Conservation (phyloP, 139 green algal genomes). For the Nannochloris sp. region DNA sequence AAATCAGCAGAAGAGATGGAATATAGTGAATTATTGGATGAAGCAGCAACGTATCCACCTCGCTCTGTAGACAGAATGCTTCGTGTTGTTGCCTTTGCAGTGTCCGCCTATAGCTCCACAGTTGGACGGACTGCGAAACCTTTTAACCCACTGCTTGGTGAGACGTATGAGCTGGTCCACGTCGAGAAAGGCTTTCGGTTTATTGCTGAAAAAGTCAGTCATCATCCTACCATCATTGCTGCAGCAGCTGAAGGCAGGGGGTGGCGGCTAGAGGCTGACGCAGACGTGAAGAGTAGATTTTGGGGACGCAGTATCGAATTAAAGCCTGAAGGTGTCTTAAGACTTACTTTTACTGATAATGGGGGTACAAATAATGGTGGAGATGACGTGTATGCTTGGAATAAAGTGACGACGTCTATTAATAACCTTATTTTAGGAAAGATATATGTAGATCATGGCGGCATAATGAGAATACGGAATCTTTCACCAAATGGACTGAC, state of each 20-base stretch:
- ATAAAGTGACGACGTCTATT: constrained; percentile 73
- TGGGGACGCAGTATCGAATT: constrained; percentile 87
- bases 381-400: constrained; percentile 71
- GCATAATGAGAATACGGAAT: constrained; percentile 60
- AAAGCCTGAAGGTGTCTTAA: constrained; percentile 57
- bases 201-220: constrained; percentile 65
- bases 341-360: constrained; percentile 59
- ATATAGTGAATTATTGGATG: constrained; percentile 73
- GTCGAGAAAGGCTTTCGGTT: constrained; percentile 54
- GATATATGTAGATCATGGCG: constrained; percentile 81
- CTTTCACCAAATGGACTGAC: constrained; percentile 18
- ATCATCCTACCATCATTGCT: constrained; percentile 77
- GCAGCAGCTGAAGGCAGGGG: constrained; percentile 47
- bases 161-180: constrained; percentile 64
- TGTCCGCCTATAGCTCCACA: constrained; percentile 50
- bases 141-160: constrained; percentile 74
- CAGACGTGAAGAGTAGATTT: constrained; percentile 85
- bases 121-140: constrained; percentile 49
- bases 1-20: constrained; percentile 76
- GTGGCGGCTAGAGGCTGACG: constrained; percentile 66
- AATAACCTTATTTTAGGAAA: constrained; percentile 91
- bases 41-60: constrained; percentile 27
- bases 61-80: constrained; percentile 50
- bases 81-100: constrained; percentile 70
- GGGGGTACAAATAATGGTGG: too few species aligned